Evolutionary conservation across 768 basidiomycete genomes (phyloP), one percentile per base, ranked within the genome.

Genomic region (Naganishia antarctica): DNA sequence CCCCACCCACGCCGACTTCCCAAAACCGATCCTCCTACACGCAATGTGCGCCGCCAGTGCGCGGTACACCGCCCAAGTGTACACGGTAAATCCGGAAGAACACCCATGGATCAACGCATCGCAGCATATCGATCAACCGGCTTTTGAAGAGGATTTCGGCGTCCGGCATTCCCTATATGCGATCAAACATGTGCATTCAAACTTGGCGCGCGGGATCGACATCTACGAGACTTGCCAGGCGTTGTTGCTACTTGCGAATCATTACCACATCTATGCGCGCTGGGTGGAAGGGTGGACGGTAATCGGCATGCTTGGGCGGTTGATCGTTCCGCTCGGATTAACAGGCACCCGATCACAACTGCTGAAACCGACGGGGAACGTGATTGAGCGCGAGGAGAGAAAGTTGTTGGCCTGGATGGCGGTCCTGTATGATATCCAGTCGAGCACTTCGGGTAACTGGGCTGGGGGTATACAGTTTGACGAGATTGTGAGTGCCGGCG

Each of bases 21-120:
- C 91, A 8, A 81, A 82, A 32, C 73, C 82, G 6, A 82, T 86
- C 9, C 77, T 91, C 43, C 81, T 93, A 0, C 90, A 93, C 72
- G 88, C 89, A n/a, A 88, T 93, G 53, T 90, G 89, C 76, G 90
- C 89, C 1, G 81, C 86, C 37, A 86, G 87, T 16, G 86, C 88
- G 63, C 78, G 86, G 23, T 90, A 89, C 68, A 89, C 87, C 0
- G 84, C 85, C 16, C 85, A 73, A 66, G 75, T 77, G 50, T 70
- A 70, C 44, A 71, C 70, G 3, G 49, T 71, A 29, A 66, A 84
- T 3, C 70, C 73, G 2, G 66, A 71, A 44, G 28, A 48, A 40
- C 26, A 66, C n/a, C 47, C 60, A 40, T 26, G 48, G 59, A 28
- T 63, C 49, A 45, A 61, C 45, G 28, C 63, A 47, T 25, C 49